Conservation (phyloP, 768 basidiomycete species). For the Suillus lakei region DNA sequence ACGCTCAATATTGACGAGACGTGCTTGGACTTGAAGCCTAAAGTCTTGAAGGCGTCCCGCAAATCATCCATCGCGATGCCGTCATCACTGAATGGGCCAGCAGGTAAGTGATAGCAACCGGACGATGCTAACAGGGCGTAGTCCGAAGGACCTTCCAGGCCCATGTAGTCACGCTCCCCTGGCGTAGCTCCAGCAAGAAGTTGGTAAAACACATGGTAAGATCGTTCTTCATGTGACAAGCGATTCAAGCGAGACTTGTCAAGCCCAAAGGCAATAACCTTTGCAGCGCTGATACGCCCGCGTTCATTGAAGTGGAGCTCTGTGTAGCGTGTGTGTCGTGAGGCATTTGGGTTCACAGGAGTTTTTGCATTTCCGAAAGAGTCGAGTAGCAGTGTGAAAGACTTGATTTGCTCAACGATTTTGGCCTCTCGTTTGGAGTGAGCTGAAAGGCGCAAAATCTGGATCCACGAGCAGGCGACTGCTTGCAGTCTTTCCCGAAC, state of each 20-base stretch:
- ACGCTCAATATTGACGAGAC: slow-evolving; percentile 56
- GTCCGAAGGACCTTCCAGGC: slow-evolving; percentile 61
- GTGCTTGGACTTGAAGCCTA: slow-evolving; percentile 69
- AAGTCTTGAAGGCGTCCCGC: slow-evolving; percentile 55
- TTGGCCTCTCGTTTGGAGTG: slow-evolving; percentile 58
- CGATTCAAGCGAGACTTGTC: slow-evolving; percentile 63
- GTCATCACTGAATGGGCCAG: slow-evolving; percentile 67
- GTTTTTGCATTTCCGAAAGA: slow-evolving; percentile 74
- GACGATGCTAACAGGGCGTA: slow-evolving; percentile 63
- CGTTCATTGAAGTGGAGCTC: slow-evolving; percentile 66
- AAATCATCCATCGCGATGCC: slow-evolving; percentile 60
- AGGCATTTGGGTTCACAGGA: slow-evolving; percentile 63
- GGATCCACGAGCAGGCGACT: slow-evolving; percentile 57
- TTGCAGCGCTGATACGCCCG: slow-evolving; percentile 59
- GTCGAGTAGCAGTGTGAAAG: slow-evolving; percentile 58
- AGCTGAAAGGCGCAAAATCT: slow-evolving; percentile 63
- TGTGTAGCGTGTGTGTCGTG: slow-evolving; percentile 61
- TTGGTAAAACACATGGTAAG: slow-evolving; percentile 71
- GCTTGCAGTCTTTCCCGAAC: slow-evolving; percentile 62
- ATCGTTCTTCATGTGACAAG: slow-evolving; percentile 62
- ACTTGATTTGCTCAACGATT: slow-evolving; percentile 59
- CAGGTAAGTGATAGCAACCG: slow-evolving; percentile 66
- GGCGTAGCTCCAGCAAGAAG: slow-evolving; percentile 63
- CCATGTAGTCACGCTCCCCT: slow-evolving; percentile 54
- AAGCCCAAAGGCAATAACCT: slow-evolving; percentile 62